These are phyloP conservation scores for Drechmeria coniospora DNA, from an alignment of 2,329 filamentous ascomycete species.

Conservation along the genomic window DNA sequence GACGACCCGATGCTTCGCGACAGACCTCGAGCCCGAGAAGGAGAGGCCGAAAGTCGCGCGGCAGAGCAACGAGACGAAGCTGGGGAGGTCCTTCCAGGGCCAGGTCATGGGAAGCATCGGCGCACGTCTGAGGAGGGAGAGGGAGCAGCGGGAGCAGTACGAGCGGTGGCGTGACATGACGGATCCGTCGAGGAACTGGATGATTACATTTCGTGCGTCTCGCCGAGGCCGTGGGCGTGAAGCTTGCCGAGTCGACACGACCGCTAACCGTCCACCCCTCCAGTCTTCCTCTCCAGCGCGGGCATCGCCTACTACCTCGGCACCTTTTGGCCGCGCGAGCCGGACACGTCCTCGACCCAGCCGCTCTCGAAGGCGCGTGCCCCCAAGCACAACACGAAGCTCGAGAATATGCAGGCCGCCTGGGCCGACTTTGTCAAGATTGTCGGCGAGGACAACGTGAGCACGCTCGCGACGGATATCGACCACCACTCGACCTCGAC, in stretches of 20 bases:
- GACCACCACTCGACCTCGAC: slow-evolving; percentile 41
- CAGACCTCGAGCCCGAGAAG: slow-evolving; percentile 20
- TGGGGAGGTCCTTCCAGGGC: slow-evolving; percentile 34
- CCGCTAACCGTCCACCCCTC: slow-evolving; percentile 2
- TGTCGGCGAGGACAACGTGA: slow-evolving; percentile 49
- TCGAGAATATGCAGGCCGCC: slow-evolving; percentile 50
- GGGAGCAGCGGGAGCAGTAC: slow-evolving; percentile 35
- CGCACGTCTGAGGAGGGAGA: slow-evolving; percentile 37
- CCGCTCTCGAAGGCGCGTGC: slow-evolving; percentile 35
- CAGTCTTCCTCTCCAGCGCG: slow-evolving; percentile 37
- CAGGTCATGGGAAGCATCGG: slow-evolving; percentile 45
- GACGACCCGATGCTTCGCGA: slow-evolving; percentile 16
- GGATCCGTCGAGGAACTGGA: slow-evolving; percentile 30
- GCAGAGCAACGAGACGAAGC: slow-evolving; percentile 21
- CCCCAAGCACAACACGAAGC: slow-evolving; percentile 41
- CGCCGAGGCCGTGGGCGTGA: background rate
- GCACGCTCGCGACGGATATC: slow-evolving; percentile 40
- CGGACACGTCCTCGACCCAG: slow-evolving; percentile 40
- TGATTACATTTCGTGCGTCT: slow-evolving; percentile 37
- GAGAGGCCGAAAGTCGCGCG: slow-evolving; percentile 12
- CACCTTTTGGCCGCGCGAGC: slow-evolving; percentile 33
- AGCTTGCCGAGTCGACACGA: background rate
- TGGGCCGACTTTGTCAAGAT: slow-evolving; percentile 54
- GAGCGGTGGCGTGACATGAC: slow-evolving; percentile 24
- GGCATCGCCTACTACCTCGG: slow-evolving; percentile 43